A percentile compares a stretch with the other conserved stretches of the same genome.
Conservation (phyloP, 192 early-diverging fungal genomes). For the Powellomyces hirtus region DNA sequence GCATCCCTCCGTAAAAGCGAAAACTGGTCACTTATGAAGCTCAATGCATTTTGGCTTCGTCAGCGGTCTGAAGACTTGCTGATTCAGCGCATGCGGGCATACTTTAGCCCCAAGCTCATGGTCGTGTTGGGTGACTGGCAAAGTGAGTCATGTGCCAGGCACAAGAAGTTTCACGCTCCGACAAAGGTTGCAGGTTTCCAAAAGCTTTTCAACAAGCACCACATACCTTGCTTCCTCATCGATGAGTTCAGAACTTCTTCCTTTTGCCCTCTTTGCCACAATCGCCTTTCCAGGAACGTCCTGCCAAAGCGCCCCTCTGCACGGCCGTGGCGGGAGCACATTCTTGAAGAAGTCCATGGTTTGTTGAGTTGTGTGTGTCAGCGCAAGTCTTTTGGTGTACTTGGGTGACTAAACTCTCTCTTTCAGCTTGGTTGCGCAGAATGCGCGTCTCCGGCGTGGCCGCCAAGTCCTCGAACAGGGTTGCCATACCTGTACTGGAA, state of each 20-base stretch:
- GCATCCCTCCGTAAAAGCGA: neutral
- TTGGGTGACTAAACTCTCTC: neutral
- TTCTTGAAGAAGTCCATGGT: neutral
- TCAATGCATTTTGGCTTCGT: neutral
- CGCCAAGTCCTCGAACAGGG: too few species aligned
- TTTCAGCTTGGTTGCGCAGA: neutral
- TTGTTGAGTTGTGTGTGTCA: neutral
- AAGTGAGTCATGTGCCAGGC: neutral
- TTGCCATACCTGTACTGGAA: too few species aligned
- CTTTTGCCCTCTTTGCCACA: conserved; percentile 5
- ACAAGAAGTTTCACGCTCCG: conserved; percentile 10
- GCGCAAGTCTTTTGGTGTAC: neutral
- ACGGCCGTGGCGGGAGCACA: neutral
- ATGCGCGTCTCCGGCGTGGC: neutral
- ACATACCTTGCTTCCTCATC: conserved; percentile 23
- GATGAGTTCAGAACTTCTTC: conserved; percentile 29
- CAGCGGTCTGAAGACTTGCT: neutral
- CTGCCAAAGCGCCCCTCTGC: neutral
- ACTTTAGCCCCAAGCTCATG: conserved; percentile 5
- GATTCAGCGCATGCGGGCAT: neutral
- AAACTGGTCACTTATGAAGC: too few species aligned
- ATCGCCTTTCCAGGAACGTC: neutral
- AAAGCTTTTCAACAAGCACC: conserved; percentile 3
- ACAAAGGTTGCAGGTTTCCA: conserved; percentile 11
- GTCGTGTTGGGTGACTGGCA: conserved; percentile 20